These are phyloP conservation scores for Petunia hybrid DNA, from an alignment of 305 asterid genomes.

Conservation along the genomic window DNA sequence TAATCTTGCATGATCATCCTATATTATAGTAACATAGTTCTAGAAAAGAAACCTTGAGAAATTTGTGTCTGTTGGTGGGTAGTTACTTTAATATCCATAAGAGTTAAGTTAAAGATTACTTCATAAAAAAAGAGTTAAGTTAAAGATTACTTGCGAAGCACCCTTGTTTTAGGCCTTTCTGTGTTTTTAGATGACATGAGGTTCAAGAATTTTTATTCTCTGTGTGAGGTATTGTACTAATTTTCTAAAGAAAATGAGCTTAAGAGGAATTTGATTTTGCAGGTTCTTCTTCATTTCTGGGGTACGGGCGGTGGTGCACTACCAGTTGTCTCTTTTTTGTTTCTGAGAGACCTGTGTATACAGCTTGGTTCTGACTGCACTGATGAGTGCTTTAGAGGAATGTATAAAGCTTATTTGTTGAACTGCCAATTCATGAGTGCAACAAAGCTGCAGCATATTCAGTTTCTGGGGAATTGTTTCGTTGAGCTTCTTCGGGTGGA, in stretches of 20 bases:
- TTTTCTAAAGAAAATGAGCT: background rate
- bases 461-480: slow-evolving; percentile 88
- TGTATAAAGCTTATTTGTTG: slow-evolving; percentile 87
- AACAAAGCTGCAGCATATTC: slow-evolving; percentile 84
- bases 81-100: background rate
- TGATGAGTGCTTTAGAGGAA: slow-evolving; percentile 87
- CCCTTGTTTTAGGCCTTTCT: background rate
- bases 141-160: background rate
- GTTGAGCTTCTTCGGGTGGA: slow-evolving; percentile 75
- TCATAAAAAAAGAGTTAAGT: background rate
- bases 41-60: background rate
- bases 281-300: slow-evolving; percentile 97
- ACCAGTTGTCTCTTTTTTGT: slow-evolving; percentile 86
- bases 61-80: background rate
- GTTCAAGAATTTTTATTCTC: background rate
- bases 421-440: slow-evolving; percentile 82
- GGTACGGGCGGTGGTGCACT: slow-evolving; percentile 93
- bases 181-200: background rate
- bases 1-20: background rate
- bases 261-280: slow-evolving; percentile 38
- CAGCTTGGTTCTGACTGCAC: slow-evolving; percentile 82
- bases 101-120: background rate
- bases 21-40: background rate
- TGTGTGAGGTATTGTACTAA: background rate
- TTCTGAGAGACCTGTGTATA: slow-evolving; percentile 79